These are phyloP conservation scores for Suaeda aralocaspica DNA, from an alignment of 148 eudicot species.

Conservation along the genomic window DNA sequence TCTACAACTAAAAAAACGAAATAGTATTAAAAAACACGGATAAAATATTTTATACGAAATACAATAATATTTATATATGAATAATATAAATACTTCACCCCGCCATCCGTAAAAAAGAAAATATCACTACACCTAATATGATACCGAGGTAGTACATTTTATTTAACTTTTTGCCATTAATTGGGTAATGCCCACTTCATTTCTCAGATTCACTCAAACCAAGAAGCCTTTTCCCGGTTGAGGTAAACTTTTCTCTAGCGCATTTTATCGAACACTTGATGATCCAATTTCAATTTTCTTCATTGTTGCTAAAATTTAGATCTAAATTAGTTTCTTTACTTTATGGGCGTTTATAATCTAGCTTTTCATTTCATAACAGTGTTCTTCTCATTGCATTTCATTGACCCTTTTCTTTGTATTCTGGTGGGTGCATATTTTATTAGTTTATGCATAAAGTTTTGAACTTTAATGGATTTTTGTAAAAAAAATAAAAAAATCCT, in stretches of 20 bases:
- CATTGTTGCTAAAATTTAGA: slow-evolving; percentile 12
- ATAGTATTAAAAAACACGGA: too few species aligned
- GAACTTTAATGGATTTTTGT: neutral
- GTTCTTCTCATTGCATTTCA: neutral
- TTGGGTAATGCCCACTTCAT: slow-evolving; percentile 21
- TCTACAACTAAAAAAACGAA: too few species aligned
- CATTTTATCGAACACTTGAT: slow-evolving; percentile 27
- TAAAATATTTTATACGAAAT: too few species aligned
- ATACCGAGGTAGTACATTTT: too few species aligned
- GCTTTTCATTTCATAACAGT: neutral
- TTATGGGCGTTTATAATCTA: neutral
- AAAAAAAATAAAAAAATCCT: too few species aligned
- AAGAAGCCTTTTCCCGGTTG: neutral
- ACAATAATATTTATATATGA: too few species aligned
- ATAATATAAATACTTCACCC: too few species aligned
- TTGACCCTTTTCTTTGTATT: neutral
- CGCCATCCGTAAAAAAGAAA: too few species aligned
- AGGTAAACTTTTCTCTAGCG: slow-evolving; percentile 23
- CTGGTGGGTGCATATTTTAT: too few species aligned
- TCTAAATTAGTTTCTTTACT: slow-evolving; percentile 9
- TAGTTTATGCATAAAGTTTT: neutral
- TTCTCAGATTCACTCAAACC: slow-evolving; percentile 13
- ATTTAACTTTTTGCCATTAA: too few species aligned
- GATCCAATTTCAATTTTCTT: slow-evolving; percentile 1
- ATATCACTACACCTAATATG: too few species aligned